Evolutionary conservation across 345 rosid genomes (phyloP).

Genomic region (Durio zibethinus): DNA sequence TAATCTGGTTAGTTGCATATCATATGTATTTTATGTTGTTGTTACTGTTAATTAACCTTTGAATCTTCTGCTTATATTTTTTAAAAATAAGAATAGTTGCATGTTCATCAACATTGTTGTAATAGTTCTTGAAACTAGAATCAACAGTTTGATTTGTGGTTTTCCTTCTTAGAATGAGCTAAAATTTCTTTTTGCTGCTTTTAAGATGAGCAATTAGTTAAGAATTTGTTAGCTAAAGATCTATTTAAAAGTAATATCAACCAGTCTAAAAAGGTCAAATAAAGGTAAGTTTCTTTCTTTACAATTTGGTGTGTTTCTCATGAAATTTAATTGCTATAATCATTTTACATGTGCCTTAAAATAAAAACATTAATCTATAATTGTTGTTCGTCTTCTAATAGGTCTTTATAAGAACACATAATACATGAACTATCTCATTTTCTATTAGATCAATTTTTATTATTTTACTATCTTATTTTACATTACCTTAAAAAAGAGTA

Average conservation of each 20-base stretch:
- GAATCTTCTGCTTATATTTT: background rate
- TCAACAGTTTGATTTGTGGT: background rate
- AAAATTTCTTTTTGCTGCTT: slow-evolving; percentile 17
- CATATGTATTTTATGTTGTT: background rate
- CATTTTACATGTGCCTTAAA: background rate
- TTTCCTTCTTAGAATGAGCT: slow-evolving; percentile 3
- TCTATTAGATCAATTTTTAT: no score
- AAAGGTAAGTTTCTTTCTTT: slow-evolving; percentile 42
- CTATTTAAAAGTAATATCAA: slow-evolving; percentile 62
- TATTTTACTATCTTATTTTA: no score
- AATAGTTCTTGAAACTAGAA: background rate
- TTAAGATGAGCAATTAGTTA: slow-evolving; percentile 58
- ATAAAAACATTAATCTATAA: background rate
- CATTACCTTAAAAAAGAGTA: no score
- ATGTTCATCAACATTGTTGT: background rate
- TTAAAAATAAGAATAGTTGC: background rate
- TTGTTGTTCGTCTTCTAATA: background rate
- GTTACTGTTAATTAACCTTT: background rate
- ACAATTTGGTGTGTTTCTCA: background rate
- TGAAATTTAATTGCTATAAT: background rate
- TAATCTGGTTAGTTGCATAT: no score
- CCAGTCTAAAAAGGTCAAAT: slow-evolving; percentile 72
- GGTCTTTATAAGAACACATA: background rate
- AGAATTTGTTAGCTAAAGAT: slow-evolving; percentile 54
- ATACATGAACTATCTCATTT: background rate